Evolutionary conservation across 2,329 filamentous ascomycete species (phyloP).

Genomic region (Nigrospora oryzae): DNA sequence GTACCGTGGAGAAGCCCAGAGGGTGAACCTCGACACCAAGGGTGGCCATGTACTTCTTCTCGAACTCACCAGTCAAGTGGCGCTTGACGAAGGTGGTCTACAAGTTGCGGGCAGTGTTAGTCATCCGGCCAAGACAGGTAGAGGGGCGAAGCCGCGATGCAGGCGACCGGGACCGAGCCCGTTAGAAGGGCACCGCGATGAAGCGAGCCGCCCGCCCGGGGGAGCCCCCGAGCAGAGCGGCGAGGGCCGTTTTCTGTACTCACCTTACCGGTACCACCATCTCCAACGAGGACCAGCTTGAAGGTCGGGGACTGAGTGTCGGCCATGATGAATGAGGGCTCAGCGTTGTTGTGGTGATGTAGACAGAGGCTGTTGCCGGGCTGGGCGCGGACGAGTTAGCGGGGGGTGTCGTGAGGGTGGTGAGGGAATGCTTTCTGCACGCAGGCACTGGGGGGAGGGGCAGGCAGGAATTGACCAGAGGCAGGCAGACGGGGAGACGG

Average conservation of each 20-base stretch:
- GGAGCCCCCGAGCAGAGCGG: conserved; percentile 12
- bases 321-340: conserved; percentile 52
- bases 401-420: conserved; percentile 5
- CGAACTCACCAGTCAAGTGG: conserved; percentile 98
- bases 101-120: conserved; percentile 10
- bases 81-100: conserved; percentile 99
- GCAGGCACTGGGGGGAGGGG: conserved; percentile 12
- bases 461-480: not conserved
- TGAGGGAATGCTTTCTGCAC: no score
- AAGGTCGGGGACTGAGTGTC: conserved; percentile 70
- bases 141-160: not conserved
- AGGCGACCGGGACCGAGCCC: not conserved
- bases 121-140: not conserved
- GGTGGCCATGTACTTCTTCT: conserved; percentile 99
- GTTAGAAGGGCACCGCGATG: not conserved
- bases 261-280: conserved; percentile 99
- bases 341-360: conserved; percentile 24
- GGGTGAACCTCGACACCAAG: conserved; percentile 99
- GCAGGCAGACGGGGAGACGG: no score
- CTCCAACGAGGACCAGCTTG: conserved; percentile 99
- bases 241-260: conserved; percentile 20
- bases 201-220: not conserved
- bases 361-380: conserved; percentile 31
- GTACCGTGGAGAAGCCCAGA: conserved; percentile 94
- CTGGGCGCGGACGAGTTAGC: conserved; percentile 15